A percentile compares a stretch with the other conserved stretches of the same genome.
Conservation (phyloP, 805 yeast genomes). For the Candida nanaspora region DNA sequence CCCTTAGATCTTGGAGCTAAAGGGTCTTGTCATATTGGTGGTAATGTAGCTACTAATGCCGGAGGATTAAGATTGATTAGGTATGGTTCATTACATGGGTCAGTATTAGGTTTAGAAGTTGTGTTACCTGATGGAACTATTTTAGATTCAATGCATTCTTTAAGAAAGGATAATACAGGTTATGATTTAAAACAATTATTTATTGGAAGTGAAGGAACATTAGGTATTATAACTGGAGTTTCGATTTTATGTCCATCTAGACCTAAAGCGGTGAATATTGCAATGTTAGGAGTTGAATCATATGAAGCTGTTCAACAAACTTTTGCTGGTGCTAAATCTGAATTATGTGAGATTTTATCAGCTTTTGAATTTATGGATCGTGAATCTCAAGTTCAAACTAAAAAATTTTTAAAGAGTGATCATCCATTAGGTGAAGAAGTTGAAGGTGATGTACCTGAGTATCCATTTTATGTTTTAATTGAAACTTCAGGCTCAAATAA, state of each 20-base stretch:
- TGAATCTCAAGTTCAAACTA: constrained; percentile 58
- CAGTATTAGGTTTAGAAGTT: constrained; percentile 85
- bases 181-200: constrained; percentile 88
- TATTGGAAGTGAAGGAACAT: constrained; percentile 90
- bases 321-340: constrained; percentile 69
- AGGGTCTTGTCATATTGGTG: constrained; percentile 95
- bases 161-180: constrained; percentile 94
- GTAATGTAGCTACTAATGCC: constrained; percentile 92
- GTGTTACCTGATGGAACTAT: constrained; percentile 89
- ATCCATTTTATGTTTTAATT: constrained; percentile 85
- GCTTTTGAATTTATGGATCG: constrained; percentile 94
- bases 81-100: constrained; percentile 89
- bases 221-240: constrained; percentile 86
- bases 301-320: constrained; percentile 81
- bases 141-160: constrained; percentile 69
- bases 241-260: constrained; percentile 86
- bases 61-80: constrained; percentile 86
- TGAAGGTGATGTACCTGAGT: constrained; percentile 34
- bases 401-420: constrained; percentile 43
- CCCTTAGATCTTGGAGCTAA: constrained; percentile 95
- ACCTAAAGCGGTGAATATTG: constrained; percentile 81
- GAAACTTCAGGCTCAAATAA: constrained; percentile 95
- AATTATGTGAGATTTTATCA: constrained; percentile 77
- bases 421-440: constrained; percentile 69
- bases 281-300: constrained; percentile 74